Conservation (phyloP, 2,329 filamentous ascomycete species). For the Talaromyces rugulosus region DNA sequence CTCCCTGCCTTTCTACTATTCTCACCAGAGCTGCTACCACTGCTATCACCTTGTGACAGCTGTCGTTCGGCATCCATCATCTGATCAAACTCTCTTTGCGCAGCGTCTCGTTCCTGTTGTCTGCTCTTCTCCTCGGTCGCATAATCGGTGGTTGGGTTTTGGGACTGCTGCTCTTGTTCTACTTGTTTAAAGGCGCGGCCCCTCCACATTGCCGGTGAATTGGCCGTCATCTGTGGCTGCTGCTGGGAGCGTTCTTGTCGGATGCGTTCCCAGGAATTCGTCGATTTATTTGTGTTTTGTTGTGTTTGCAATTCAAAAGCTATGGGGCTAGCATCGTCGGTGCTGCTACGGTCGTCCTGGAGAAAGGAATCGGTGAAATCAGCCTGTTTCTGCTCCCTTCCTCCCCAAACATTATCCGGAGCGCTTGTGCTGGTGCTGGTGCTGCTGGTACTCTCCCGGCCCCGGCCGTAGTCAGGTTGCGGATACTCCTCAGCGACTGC, state of each 20-base stretch:
- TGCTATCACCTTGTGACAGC: neutral
- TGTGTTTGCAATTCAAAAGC: constrained; percentile 26
- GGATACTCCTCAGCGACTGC: constrained; percentile 2
- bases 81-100: constrained; percentile 41
- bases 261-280: constrained; percentile 36
- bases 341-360: constrained; percentile 3
- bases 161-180: constrained; percentile 6
- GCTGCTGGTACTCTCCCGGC: neutral
- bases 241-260: constrained; percentile 23
- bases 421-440: neutral
- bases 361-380: neutral
- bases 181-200: neutral
- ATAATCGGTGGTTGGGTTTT: constrained; percentile 5
- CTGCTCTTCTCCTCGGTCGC: constrained; percentile 17
- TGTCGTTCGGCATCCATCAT: constrained; percentile 37
- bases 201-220: neutral
- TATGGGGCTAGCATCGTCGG: constrained; percentile 31
- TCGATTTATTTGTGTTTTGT: neutral
- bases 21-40: neutral
- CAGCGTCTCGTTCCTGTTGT: constrained; percentile 31
- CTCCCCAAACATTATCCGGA: neutral
- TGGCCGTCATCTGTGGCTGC: neutral
- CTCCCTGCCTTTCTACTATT: constrained; percentile 5
- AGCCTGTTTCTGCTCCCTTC: neutral
- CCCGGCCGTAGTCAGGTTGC: constrained; percentile 2